Evolutionary conservation across 2,329 filamentous ascomycete genomes (phyloP).

Genomic region (Penicillium brevicompactum): DNA sequence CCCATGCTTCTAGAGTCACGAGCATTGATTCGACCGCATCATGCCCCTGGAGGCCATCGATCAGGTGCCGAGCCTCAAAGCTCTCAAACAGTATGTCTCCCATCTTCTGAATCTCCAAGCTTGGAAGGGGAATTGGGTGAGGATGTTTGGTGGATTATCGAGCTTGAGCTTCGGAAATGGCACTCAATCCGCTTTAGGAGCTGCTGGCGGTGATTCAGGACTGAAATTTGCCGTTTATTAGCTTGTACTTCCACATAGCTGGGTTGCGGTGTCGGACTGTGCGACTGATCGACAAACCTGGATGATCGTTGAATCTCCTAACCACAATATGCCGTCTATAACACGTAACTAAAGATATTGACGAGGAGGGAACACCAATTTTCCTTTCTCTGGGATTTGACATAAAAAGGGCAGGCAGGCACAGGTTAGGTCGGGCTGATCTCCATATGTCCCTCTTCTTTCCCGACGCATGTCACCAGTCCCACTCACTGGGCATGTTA

Average conservation of each 20-base stretch:
- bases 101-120: neutral
- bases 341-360: neutral
- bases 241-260: neutral
- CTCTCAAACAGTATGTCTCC: neutral
- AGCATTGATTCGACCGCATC: neutral
- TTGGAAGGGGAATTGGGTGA: neutral
- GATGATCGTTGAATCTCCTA: neutral
- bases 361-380: neutral
- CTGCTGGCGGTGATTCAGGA: neutral
- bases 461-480: neutral
- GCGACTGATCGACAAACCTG: neutral
- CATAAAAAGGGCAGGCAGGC: neutral
- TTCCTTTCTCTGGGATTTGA: neutral
- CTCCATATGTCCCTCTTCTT: neutral
- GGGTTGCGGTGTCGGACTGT: neutral
- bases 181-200: neutral
- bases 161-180: neutral
- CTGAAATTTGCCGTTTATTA: neutral
- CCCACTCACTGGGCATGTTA: neutral
- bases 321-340: neutral
- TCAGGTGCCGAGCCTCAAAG: neutral
- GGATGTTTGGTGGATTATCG: neutral
- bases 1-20: neutral
- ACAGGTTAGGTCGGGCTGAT: neutral
- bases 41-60: neutral